A percentile compares a stretch with the other conserved stretches of the same genome.
These are phyloP conservation scores for Diplodia scrobiculata DNA, from an alignment of 2,329 filamentous ascomycete species.

Conservation along the genomic window DNA sequence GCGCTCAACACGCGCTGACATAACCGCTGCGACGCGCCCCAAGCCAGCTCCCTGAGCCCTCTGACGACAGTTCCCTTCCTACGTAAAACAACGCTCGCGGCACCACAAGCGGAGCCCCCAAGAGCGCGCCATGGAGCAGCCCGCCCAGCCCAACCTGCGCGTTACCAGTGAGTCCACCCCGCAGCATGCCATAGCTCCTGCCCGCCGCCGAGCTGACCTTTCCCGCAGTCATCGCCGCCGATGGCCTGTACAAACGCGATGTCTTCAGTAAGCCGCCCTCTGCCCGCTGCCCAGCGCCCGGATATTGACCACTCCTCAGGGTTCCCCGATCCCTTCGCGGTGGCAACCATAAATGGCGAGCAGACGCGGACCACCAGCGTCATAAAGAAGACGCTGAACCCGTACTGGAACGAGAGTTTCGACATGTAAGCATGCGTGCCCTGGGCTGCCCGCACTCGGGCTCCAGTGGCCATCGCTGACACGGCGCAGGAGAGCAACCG, in stretches of 20 bases:
- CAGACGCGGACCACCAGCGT: constrained; percentile 98
- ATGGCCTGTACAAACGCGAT: constrained; percentile 98
- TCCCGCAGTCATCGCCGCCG: constrained; percentile 86
- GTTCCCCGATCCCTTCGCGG: constrained; percentile 96
- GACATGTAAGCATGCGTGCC: constrained; percentile 73
- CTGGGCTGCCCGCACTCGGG: constrained; percentile 28
- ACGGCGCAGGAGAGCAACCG: constrained; percentile 73
- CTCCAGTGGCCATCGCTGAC: constrained; percentile 34
- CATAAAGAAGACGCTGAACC: constrained; percentile 95
- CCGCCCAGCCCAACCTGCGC: constrained; percentile 75
- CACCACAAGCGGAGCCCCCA: neutral
- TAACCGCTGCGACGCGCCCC: constrained; percentile 27
- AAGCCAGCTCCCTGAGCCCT: constrained; percentile 23
- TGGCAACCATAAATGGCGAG: constrained; percentile 94
- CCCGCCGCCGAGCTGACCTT: constrained; percentile 35
- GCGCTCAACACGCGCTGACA: constrained; percentile 28
- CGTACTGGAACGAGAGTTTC: constrained; percentile 99
- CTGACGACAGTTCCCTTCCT: neutral
- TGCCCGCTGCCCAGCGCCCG: constrained; percentile 25
- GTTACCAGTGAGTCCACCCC: constrained; percentile 73
- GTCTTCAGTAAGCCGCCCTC: constrained; percentile 78
- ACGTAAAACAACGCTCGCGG: neutral
- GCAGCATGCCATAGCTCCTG: constrained; percentile 25
- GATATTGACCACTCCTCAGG: constrained; percentile 59
- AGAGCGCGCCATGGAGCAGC: constrained; percentile 48